Conservation (phyloP, 2,329 filamentous ascomycete species). For the Cucurbitaria berberidis region DNA sequence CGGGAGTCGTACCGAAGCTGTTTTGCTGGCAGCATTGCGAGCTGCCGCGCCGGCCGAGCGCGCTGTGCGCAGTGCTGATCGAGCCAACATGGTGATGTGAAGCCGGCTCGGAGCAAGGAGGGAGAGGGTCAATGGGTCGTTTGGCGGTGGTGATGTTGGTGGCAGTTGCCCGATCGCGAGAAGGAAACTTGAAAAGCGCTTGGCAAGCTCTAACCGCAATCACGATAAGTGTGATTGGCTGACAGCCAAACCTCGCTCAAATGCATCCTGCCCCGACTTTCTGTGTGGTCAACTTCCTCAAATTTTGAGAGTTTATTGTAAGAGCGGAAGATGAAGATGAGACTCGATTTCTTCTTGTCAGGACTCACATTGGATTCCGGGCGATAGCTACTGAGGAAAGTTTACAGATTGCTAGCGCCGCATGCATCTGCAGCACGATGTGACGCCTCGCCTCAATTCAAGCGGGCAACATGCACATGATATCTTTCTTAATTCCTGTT, state of each 20-base stretch:
- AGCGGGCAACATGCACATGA: too few species aligned
- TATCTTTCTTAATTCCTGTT: too few species aligned
- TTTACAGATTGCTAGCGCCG: neutral
- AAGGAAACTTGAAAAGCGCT: slow-evolving; percentile 22
- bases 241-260: slow-evolving; percentile 1
- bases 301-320: neutral
- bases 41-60: slow-evolving; percentile 84
- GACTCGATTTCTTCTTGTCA: too few species aligned
- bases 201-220: slow-evolving; percentile 18
- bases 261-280: slow-evolving; percentile 13
- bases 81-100: slow-evolving; percentile 81
- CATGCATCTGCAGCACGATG: neutral
- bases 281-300: slow-evolving; percentile 1
- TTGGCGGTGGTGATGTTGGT: slow-evolving; percentile 39
- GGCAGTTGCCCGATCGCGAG: slow-evolving; percentile 17
- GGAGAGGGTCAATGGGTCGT: slow-evolving; percentile 45
- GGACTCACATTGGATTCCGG: too few species aligned
- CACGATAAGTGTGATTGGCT: slow-evolving; percentile 26
- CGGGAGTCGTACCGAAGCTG: slow-evolving; percentile 54
- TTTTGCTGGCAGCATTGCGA: slow-evolving; percentile 62
- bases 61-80: slow-evolving; percentile 87
- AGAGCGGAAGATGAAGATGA: neutral
- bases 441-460: too few species aligned
- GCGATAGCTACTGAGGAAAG: too few species aligned
- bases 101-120: slow-evolving; percentile 47